Evolutionary conservation across 2,329 filamentous ascomycete species (phyloP), one percentile per base, ranked within the genome.

Genomic region (Nemania abortiva): DNA sequence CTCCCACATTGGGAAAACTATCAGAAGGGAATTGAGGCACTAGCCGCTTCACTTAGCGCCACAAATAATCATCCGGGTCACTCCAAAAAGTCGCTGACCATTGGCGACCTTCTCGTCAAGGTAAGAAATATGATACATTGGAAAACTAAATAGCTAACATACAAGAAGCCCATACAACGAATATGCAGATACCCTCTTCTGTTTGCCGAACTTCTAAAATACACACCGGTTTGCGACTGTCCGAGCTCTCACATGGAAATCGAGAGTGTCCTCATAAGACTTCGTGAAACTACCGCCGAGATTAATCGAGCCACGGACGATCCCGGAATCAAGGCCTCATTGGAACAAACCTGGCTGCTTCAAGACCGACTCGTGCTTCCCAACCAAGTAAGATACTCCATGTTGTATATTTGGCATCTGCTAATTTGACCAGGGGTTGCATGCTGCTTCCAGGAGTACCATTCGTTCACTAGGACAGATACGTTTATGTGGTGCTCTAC

Each of bases 71-170:
- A 88, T 61, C 84, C 86, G 37, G 85, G 88, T 18, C 86, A 89
- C 64, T 85, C 87, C 34, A 93, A 88, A 75, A 97, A 94, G 77
- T 92, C 93, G 2, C 83, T 97, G 72, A 94, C 92, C 1, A 88
- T 98, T 72, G 89, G 90, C 57, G 96, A 98, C 80, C 85, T 98
- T 5, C 85, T 98, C 64, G 94, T 98, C 73, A 98, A 98, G 88
- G 94, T 93, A 74, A 72, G 80, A 56, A 39, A 37, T 3, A 20
- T 39, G 37, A 53, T 20, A 13, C 34, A 52, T 45, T 3, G 18
- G 58, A 55, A 39, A 58, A 31, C 39, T 57, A n/a, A 34, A n/a
- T 50, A 24, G 50, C 70, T 70, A 73, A 65, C 62, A 39, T 18
- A 15, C 7, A 47, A 47, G 20, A 63, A 97, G 93, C 96, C 95